Conservation (phyloP, 2,329 filamentous ascomycete genomes). For the Aureobasidium sp. region DNA sequence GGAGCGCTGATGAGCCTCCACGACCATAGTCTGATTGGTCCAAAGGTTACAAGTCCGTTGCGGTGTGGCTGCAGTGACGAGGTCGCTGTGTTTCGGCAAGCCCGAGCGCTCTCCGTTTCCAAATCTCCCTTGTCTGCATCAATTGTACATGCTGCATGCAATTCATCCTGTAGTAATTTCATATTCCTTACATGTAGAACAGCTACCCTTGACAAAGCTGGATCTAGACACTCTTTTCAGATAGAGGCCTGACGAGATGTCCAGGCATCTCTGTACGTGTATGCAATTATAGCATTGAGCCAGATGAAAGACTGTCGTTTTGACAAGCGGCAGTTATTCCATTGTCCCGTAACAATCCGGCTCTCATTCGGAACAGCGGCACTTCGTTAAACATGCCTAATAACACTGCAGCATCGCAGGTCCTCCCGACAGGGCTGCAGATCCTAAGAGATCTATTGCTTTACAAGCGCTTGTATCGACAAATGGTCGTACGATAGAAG, state of each 20-base stretch:
- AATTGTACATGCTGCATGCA: constrained; percentile 1
- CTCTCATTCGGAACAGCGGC: neutral
- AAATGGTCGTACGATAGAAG: neutral
- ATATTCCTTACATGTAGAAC: neutral
- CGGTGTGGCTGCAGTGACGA: constrained; percentile 2
- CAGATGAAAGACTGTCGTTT: neutral
- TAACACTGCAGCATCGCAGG: neutral
- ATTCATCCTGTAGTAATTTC: neutral
- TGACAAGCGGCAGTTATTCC: constrained; percentile 4
- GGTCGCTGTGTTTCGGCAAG: neutral
- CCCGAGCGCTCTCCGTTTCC: constrained; percentile 9
- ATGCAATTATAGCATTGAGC: too few relatives aligned
- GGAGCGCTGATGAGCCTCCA: neutral
- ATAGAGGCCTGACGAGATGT: neutral
- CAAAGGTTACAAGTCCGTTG: neutral
- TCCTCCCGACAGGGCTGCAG: constrained; percentile 9
- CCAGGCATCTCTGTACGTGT: neutral
- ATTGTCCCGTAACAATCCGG: neutral
- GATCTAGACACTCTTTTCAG: neutral
- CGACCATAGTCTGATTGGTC: neutral
- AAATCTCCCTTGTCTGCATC: constrained; percentile 1
- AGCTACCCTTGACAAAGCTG: neutral
- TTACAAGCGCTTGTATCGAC: neutral
- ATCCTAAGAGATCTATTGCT: neutral
- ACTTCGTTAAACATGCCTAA: neutral